Base-by-base conservation (phyloP, 805 yeast species). In the Metschnikowia drakensbergensis region DNA sequence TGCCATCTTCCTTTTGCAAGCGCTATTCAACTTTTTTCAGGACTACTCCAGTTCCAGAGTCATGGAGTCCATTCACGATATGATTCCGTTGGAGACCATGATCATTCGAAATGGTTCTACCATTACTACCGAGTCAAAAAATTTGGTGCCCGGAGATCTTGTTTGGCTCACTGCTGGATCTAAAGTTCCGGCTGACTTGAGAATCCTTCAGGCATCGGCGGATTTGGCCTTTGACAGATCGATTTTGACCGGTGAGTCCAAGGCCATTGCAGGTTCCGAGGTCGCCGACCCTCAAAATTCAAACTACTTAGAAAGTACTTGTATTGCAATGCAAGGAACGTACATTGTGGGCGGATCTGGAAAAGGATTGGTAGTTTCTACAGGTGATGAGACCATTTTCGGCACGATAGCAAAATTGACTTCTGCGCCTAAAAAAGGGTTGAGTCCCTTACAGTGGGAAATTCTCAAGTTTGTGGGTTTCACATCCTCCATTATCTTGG, bases 171-270 rank as follows among this genome's bases (percentile, higher is more conserved):
- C 55, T 11, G 62, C 68, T 22, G 78, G 79, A 25, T 62, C 66
- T 33, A 74, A 74, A 52, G 58, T 76, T 3, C 75, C 80, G 10
- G 80, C 81, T 13, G 81, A 76, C 58, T 60, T 74, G 42, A 64
- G 80, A 58, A 64, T 76, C 30, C 53, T 67, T 26, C 65, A 67
- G 7, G 46, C 61, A 29, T 66, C 74, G 26, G 59, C 62, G 23
- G 71, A 72, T 37, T 64, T 76, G 35, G 54, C 71, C 17, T 73
- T 76, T 54, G 81, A 76, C 54, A 64, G 76, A 50, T 66, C 80
- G 11, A 66, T 75, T 11, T 64, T 76, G 33, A 76, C 81, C 9
- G 81, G 81, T 55, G 80, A 76, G 54, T 73, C 81, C 3, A 66
- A 67, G 45, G 69, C 79, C 5, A 57, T 61, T 37, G 62, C 62